phyloP scores from a whole-genome alignment of 495 filamentous ascomycete genomes.

The Parachaetomium inaequale region DNA sequence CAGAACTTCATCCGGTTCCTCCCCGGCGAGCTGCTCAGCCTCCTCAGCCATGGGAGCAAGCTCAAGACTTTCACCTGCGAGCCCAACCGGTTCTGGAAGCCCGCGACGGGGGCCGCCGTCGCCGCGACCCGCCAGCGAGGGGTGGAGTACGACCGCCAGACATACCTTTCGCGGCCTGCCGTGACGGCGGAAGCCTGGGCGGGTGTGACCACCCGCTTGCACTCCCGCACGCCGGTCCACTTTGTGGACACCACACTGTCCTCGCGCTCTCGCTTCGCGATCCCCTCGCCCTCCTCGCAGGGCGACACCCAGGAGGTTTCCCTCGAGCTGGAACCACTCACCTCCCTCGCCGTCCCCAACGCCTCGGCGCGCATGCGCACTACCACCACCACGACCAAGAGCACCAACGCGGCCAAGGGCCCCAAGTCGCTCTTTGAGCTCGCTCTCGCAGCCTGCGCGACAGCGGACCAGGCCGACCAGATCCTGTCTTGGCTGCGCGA shows the following conservation, averaged over 20 bases:
- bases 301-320: neutral
- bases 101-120: slow-evolving; percentile 4
- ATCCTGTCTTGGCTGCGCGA: slow-evolving; percentile 6
- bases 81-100: slow-evolving; percentile 49
- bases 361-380: neutral
- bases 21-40: slow-evolving; percentile 64
- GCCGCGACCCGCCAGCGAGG: neutral
- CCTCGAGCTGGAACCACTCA: slow-evolving; percentile 25
- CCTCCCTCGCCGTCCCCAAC: slow-evolving; percentile 20
- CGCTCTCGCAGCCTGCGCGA: slow-evolving; percentile 19
- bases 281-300: slow-evolving; percentile 6
- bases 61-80: slow-evolving; percentile 39
- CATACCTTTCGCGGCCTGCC: slow-evolving; percentile 3
- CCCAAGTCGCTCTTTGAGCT: slow-evolving; percentile 28
- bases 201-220: slow-evolving; percentile 19
- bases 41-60: slow-evolving; percentile 46
- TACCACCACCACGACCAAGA: neutral
- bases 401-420: slow-evolving; percentile 15
- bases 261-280: slow-evolving; percentile 19
- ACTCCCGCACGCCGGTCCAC: slow-evolving; percentile 28
- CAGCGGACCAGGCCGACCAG: slow-evolving; percentile 5
- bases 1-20: slow-evolving; percentile 65
- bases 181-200: slow-evolving; percentile 6
- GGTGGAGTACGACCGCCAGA: slow-evolving; percentile 18
- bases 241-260: slow-evolving; percentile 14